Conservation (phyloP, 2,329 filamentous ascomycete species). For the Ophiocordyceps camponoti-rufipedis region DNA sequence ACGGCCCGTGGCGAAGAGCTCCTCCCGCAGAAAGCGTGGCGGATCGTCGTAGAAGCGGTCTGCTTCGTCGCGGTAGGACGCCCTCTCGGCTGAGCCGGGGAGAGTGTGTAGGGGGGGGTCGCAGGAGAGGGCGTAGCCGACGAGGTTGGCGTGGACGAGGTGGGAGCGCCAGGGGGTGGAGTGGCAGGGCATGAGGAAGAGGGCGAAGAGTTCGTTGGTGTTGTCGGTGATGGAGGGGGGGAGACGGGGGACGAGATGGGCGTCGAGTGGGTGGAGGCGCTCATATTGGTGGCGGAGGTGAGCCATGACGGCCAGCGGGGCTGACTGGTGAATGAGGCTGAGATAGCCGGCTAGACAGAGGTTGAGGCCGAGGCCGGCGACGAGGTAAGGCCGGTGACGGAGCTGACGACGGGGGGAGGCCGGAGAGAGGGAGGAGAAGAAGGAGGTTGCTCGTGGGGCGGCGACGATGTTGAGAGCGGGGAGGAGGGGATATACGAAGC, state of each 20-base stretch:
- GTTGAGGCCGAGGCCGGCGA: conserved; percentile 45
- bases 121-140: conserved; percentile 74
- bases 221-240: conserved; percentile 5
- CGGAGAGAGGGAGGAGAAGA: conserved; percentile 31
- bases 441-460: conserved; percentile 45
- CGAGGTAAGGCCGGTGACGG: conserved; percentile 36
- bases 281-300: conserved; percentile 64
- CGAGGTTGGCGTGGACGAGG: conserved; percentile 54
- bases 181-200: conserved; percentile 90
- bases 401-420: conserved; percentile 12
- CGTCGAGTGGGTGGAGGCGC: conserved; percentile 24
- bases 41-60: conserved; percentile 70
- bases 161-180: conserved; percentile 89
- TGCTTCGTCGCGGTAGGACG: conserved; percentile 67
- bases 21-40: conserved; percentile 31
- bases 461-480: conserved; percentile 72
- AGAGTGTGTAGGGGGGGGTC: conserved; percentile 62
- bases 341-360: conserved; percentile 54
- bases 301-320: conserved; percentile 53
- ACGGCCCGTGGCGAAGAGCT: conserved; percentile 24
- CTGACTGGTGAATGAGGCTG: conserved; percentile 61
- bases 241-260: conserved; percentile 6
- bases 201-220: conserved; percentile 38
- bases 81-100: conserved; percentile 41
- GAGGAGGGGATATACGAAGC: conserved; percentile 86